Percentiles rank a stretch among this genome's conserved stretches.
phyloP scores from a whole-genome alignment of 257 asterid species.

The Salvia hispanica region DNA sequence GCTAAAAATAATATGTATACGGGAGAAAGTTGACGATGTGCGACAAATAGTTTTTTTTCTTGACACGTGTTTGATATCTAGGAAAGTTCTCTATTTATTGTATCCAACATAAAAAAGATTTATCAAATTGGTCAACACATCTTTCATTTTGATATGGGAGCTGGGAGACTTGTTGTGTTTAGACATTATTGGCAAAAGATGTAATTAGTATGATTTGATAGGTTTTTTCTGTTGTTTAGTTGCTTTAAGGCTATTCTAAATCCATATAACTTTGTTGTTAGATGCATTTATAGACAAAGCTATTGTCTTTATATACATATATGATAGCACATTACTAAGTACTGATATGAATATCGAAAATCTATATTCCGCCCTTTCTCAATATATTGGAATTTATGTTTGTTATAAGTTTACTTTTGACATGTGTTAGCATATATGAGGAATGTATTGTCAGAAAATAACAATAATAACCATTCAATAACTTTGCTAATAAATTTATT shows the following conservation, averaged over 20 bases:
- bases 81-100: neutral
- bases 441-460: neutral
- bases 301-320: slow-evolving; percentile 11
- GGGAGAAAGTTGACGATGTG: neutral
- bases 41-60: slow-evolving; percentile 9
- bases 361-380: slow-evolving; percentile 1
- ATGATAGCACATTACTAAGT: neutral
- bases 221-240: slow-evolving; percentile 1
- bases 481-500: neutral
- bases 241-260: slow-evolving; percentile 20
- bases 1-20: neutral
- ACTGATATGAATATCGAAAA: slow-evolving; percentile 4
- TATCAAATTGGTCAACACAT: slow-evolving; percentile 17
- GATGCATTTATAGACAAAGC: slow-evolving; percentile 7
- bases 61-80: slow-evolving; percentile 25
- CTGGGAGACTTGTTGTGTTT: neutral
- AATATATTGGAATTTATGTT: slow-evolving; percentile 21
- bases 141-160: slow-evolving; percentile 15
- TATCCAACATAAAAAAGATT: neutral
- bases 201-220: slow-evolving; percentile 18
- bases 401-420: neutral
- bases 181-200: slow-evolving; percentile 9
- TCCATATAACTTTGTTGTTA: slow-evolving; percentile 13
- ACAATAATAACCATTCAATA: neutral
- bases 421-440: neutral